Conservation (phyloP, 352 stramenopile genomes). For the Thraustotheca clavata region DNA sequence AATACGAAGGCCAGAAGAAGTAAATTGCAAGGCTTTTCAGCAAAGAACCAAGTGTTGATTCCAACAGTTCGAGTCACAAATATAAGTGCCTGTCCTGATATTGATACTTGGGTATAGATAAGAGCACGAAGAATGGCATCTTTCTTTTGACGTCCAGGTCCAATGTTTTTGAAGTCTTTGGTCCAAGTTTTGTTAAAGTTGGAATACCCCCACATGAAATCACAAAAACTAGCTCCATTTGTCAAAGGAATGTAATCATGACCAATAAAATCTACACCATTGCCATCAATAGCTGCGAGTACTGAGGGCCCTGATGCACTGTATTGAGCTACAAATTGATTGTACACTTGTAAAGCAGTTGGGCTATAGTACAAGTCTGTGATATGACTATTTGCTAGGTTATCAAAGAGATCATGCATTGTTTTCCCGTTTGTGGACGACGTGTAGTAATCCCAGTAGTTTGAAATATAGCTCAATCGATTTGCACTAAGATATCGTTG, state of each 20-base stretch:
- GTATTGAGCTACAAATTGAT: conserved; percentile 55
- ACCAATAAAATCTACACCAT: conserved; percentile 46
- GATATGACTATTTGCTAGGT: conserved; percentile 47
- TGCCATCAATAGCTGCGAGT: conserved; percentile 29
- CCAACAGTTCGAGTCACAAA: conserved; percentile 65
- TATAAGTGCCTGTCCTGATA: conserved; percentile 64
- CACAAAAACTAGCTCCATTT: conserved; percentile 53
- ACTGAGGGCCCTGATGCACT: conserved; percentile 25
- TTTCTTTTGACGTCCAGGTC: conserved; percentile 56
- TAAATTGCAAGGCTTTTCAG: conserved; percentile 52
- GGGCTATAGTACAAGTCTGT: conserved; percentile 35
- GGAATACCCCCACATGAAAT: conserved; percentile 55
- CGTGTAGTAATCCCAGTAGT: not conserved
- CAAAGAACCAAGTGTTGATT: conserved; percentile 71
- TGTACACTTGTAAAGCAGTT: conserved; percentile 34
- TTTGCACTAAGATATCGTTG: not conserved
- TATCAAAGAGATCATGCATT: conserved; percentile 34
- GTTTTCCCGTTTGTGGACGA: not conserved
- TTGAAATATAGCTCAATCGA: not conserved
- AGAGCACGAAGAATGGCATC: conserved; percentile 54
- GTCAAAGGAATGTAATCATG: conserved; percentile 51
- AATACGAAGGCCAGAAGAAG: conserved; percentile 60
- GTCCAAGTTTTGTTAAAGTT: conserved; percentile 71
- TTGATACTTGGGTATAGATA: conserved; percentile 64
- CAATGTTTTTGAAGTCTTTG: conserved; percentile 47